Percentiles rank a stretch among this genome's conserved stretches.
phyloP scores from a whole-genome alignment of 2,329 filamentous ascomycete genomes.

The Fusarium duplospermum region DNA sequence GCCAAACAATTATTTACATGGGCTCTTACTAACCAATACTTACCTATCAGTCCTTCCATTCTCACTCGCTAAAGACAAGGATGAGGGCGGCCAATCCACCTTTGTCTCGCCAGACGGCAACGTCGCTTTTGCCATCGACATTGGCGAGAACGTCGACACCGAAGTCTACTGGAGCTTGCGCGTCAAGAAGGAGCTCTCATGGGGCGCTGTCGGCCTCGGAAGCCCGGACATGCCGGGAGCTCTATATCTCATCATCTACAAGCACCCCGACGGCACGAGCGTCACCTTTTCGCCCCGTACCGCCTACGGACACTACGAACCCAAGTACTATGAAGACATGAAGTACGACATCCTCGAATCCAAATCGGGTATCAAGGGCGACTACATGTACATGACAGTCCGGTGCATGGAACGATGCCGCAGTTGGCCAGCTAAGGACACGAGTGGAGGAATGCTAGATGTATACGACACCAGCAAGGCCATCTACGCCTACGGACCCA shows the following conservation, averaged over 20 bases:
- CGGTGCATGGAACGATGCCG: constrained; percentile 64
- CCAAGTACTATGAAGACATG: constrained; percentile 58
- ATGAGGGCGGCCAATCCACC: constrained; percentile 51
- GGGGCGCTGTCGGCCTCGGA: constrained; percentile 68
- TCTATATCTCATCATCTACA: constrained; percentile 67
- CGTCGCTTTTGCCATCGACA: constrained; percentile 63
- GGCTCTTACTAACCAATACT: not conserved
- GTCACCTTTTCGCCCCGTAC: constrained; percentile 68
- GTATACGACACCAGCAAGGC: constrained; percentile 60
- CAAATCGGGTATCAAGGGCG: constrained; percentile 61
- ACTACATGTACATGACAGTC: constrained; percentile 61
- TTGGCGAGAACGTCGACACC: constrained; percentile 58
- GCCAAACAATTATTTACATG: not conserved
- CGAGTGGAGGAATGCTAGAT: constrained; percentile 59
- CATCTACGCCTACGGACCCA: constrained; percentile 67
- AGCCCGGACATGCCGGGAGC: constrained; percentile 62
- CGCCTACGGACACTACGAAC: constrained; percentile 63
- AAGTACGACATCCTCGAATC: constrained; percentile 55
- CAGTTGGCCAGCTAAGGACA: constrained; percentile 55
- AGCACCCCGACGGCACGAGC: constrained; percentile 56
- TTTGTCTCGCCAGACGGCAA: constrained; percentile 58
- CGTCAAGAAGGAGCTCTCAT: constrained; percentile 58
- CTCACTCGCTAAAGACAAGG: constrained; percentile 43
- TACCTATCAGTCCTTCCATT: constrained; percentile 38
- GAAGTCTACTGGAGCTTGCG: constrained; percentile 67